phyloP scores from a whole-genome alignment of 2,329 filamentous ascomycete genomes.

The Microdochium bolleyi region DNA sequence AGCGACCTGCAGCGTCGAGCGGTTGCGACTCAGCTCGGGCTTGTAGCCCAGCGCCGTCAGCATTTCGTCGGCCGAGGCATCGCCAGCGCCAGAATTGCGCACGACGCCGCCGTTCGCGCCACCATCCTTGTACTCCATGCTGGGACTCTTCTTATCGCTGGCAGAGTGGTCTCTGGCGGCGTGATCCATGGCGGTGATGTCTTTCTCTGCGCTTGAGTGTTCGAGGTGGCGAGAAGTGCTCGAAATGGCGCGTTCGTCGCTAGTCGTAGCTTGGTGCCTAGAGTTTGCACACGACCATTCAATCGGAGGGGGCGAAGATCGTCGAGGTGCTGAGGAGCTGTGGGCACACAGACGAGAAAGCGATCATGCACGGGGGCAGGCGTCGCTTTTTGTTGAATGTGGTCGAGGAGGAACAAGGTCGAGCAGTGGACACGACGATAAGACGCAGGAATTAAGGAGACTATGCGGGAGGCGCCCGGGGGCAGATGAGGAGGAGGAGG shows the following conservation, averaged over 20 bases:
- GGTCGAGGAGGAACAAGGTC: neutral
- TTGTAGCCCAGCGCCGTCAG: slow-evolving; percentile 60
- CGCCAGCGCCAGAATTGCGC: neutral
- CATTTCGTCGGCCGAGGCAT: slow-evolving; percentile 48
- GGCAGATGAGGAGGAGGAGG: neutral
- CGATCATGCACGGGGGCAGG: neutral
- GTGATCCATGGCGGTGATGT: neutral
- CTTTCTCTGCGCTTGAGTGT: neutral
- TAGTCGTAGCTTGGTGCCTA: neutral
- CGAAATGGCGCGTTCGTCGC: neutral
- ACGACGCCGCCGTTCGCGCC: neutral
- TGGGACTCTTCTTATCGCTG: neutral
- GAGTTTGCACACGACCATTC: neutral
- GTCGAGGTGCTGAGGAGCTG: neutral
- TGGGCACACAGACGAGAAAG: neutral
- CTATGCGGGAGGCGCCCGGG: neutral
- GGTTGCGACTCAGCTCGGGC: slow-evolving; percentile 54
- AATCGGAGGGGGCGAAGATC: neutral
- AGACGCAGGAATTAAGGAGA: neutral
- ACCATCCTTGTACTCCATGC: neutral
- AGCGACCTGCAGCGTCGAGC: slow-evolving; percentile 61
- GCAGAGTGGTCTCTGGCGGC: neutral
- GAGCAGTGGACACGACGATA: neutral
- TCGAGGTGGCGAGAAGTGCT: neutral
- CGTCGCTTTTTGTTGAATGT: neutral